A percentile compares a stretch with the other conserved stretches of the same genome.
Conservation (phyloP, 305 asterid genomes). For the Solanum hybrid region DNA sequence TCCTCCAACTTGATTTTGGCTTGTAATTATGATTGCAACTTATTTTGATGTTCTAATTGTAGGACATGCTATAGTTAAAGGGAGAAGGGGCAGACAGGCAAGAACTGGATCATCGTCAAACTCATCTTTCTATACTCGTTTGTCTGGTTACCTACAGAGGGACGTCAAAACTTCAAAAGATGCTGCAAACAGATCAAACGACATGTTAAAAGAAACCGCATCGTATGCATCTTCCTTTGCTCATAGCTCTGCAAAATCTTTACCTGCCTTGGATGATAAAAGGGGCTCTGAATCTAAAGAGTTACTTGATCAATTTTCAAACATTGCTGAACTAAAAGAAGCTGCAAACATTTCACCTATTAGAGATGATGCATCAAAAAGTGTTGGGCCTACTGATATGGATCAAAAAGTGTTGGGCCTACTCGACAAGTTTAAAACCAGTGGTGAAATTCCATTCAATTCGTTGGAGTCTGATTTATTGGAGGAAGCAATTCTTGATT, state of each 20-base stretch:
- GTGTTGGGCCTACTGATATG: too few species aligned
- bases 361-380: too few species aligned
- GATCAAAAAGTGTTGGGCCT: too few species aligned
- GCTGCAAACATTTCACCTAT: too few species aligned
- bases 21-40: neutral
- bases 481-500: conserved; percentile 40
- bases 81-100: neutral
- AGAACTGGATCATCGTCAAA: neutral
- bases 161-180: neutral
- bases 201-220: neutral
- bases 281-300: neutral
- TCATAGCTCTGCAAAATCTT: neutral
- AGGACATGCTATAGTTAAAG: neutral
- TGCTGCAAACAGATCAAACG: neutral
- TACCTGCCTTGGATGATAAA: neutral
- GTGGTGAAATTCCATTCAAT: neutral
- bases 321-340: too few species aligned
- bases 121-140: neutral
- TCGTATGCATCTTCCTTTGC: neutral
- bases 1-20: neutral
- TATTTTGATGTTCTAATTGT: neutral
- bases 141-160: neutral
- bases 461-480: conserved; percentile 13
- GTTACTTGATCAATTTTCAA: too few species aligned
- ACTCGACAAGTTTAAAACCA: neutral